Percentiles rank a stretch among this genome's conserved stretches.
phyloP scores from a whole-genome alignment of 345 rosid genomes.

The Rhodamnia rubescens region DNA sequence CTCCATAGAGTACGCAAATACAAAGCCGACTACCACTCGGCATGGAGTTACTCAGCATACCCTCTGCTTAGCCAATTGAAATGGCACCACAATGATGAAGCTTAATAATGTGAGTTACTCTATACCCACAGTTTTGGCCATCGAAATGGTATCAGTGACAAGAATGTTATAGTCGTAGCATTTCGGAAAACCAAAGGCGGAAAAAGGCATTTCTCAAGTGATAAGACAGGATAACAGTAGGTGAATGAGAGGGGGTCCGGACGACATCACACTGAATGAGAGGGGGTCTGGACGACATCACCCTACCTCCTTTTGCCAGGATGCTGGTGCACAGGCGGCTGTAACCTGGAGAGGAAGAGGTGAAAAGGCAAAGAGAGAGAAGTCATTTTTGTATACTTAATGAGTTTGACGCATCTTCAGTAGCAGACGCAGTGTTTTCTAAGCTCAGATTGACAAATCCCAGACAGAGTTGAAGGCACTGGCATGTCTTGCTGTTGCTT shows the following conservation, averaged over 20 bases:
- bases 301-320: background rate
- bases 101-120: background rate
- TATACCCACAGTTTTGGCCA: background rate
- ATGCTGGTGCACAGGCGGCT: background rate
- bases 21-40: background rate
- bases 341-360: background rate
- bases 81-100: background rate
- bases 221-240: background rate
- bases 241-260: background rate
- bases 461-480: background rate
- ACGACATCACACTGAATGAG: background rate
- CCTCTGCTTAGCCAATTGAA: background rate
- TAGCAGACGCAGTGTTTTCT: background rate
- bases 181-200: background rate
- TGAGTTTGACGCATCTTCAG: background rate
- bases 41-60: background rate
- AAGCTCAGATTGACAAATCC: background rate
- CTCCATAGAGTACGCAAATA: slow-evolving; percentile 40
- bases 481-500: background rate
- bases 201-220: background rate
- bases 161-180: background rate
- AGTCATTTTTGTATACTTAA: background rate
- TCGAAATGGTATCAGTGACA: background rate
- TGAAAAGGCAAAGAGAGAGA: background rate
- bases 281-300: background rate